Percentiles rank a stretch among this genome's conserved stretches.
These are phyloP conservation scores for Pseudoturritis turrita DNA, from an alignment of 345 rosid genomes.

Conservation along the genomic window DNA sequence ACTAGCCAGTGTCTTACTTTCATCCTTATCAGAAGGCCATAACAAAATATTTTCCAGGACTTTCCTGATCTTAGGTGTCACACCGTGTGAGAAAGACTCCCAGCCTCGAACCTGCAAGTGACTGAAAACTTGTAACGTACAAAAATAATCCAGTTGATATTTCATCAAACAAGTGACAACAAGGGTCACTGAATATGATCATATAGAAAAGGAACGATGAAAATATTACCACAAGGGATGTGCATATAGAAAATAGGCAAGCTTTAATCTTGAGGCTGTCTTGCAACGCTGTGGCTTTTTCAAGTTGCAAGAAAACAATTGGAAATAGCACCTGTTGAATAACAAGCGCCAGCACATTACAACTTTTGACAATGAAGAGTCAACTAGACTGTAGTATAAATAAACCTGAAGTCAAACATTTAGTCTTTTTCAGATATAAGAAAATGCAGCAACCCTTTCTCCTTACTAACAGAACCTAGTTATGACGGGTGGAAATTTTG, in stretches of 20 bases:
- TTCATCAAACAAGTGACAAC: conserved; percentile 2
- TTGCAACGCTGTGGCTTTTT: conserved; percentile 37
- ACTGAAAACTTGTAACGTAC: conserved; percentile 19
- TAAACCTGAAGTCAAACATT: background rate
- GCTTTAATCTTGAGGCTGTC: conserved; percentile 64
- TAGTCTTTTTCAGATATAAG: background rate
- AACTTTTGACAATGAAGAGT: background rate
- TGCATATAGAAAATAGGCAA: conserved; percentile 78
- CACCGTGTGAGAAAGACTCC: conserved; percentile 49
- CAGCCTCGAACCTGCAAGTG: conserved; percentile 54
- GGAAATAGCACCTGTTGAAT: conserved; percentile 70
- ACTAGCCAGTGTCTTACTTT: conserved; percentile 39
- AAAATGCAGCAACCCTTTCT: conserved; percentile 1
- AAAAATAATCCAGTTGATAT: background rate
- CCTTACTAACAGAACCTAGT: background rate
- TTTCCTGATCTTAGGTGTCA: conserved; percentile 47
- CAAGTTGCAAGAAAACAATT: conserved; percentile 44
- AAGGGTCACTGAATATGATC: background rate
- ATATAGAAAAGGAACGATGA: conserved; percentile 12
- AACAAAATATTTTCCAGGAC: conserved; percentile 47
- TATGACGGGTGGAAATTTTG: background rate
- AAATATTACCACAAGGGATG: conserved; percentile 67
- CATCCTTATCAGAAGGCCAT: conserved; percentile 84
- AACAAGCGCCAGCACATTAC: conserved; percentile 6
- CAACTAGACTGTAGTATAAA: background rate